Conservation (phyloP, 345 rosid species). For the Viola odorata region DNA sequence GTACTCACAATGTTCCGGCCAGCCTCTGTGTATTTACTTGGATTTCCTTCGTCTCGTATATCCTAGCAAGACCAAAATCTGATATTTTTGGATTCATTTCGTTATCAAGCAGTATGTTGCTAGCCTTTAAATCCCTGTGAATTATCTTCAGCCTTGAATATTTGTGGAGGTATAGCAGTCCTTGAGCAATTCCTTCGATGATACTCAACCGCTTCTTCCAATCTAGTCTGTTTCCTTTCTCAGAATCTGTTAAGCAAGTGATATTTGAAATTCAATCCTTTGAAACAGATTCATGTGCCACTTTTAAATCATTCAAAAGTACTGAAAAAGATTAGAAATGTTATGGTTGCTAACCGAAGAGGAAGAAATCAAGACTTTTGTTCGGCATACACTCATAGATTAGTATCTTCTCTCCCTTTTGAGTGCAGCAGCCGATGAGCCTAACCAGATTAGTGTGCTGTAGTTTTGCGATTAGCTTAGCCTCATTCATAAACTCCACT, state of each 20-base stretch:
- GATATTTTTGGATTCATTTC: slow-evolving; percentile 14
- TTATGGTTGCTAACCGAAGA: background rate
- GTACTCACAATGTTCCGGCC: slow-evolving; percentile 1
- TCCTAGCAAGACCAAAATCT: slow-evolving; percentile 14
- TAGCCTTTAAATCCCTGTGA: slow-evolving; percentile 7
- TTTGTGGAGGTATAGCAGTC: slow-evolving; percentile 1
- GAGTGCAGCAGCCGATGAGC: background rate
- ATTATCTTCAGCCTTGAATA: background rate
- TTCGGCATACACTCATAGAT: slow-evolving; percentile 2
- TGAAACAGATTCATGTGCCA: background rate
- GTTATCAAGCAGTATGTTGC: slow-evolving; percentile 12
- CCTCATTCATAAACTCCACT: background rate
- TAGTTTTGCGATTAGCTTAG: background rate
- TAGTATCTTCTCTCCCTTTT: background rate
- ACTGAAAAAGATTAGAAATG: background rate
- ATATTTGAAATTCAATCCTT: background rate
- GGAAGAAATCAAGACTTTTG: background rate
- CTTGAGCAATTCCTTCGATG: background rate
- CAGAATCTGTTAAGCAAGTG: background rate
- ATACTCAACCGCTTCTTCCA: background rate
- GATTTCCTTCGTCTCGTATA: slow-evolving; percentile 6
- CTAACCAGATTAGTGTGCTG: background rate
- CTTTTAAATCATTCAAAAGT: background rate
- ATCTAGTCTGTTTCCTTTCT: background rate
- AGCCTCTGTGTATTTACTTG: slow-evolving; percentile 11